phyloP scores from a whole-genome alignment of 139 green algal species.

The Yamagishiella unicocca region DNA sequence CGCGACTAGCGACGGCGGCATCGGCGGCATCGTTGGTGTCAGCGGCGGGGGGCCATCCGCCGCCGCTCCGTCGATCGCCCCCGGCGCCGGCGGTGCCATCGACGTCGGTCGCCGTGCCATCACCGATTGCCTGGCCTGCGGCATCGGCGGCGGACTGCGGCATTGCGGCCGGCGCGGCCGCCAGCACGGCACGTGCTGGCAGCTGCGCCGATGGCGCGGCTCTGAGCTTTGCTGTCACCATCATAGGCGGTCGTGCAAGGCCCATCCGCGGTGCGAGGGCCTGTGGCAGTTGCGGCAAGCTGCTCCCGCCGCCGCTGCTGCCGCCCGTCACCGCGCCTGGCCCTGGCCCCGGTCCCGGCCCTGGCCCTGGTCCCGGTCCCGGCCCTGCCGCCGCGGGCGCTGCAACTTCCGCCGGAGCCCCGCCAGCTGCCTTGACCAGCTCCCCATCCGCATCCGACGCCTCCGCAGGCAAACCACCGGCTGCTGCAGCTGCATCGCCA shows the following conservation, averaged over 20 bases:
- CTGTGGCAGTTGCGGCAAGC: constrained; percentile 33
- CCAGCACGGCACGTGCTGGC: constrained; percentile 7
- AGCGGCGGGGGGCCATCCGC: no score
- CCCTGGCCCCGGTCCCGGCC: background rate
- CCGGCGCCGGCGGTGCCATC: background rate
- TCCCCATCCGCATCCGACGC: background rate
- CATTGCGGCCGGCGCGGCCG: background rate
- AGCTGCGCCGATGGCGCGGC: constrained; percentile 34
- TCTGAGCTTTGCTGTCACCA: constrained; percentile 35
- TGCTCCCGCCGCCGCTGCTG: background rate
- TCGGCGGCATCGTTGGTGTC: background rate
- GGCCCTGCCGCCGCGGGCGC: background rate
- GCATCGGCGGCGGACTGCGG: background rate
- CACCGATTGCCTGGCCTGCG: background rate
- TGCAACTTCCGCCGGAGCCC: background rate
- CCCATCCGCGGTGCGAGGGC: constrained; percentile 3
- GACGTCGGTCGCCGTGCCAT: background rate
- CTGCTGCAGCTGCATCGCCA: background rate
- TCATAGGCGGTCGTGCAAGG: background rate
- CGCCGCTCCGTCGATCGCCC: background rate
- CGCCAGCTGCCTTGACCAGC: background rate
- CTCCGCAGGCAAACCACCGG: background rate
- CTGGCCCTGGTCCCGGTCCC: background rate
- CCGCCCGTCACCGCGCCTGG: background rate
- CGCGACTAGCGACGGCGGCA: background rate